Conservation (phyloP, 352 stramenopile genomes). For the Phytophthora nicotianae region DNA sequence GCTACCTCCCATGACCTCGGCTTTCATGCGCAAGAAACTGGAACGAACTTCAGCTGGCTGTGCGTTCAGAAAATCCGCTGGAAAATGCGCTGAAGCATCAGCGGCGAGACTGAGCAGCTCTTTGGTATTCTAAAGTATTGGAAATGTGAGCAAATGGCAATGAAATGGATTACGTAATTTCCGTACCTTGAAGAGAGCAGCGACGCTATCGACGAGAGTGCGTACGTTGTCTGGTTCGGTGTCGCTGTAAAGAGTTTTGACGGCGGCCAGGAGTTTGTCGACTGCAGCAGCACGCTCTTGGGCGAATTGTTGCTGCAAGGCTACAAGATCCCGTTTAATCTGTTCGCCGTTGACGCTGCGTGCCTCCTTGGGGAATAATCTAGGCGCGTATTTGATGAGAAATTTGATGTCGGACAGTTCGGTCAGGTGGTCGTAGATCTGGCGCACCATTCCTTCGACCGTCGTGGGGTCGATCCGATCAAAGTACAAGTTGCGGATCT, state of each 20-base stretch:
- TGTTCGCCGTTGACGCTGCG: constrained; percentile 67
- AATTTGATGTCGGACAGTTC: constrained; percentile 85
- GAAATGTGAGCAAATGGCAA: constrained; percentile 10
- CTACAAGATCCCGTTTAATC: constrained; percentile 57
- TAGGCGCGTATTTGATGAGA: constrained; percentile 69
- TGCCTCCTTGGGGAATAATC: constrained; percentile 71
- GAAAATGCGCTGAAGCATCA: constrained; percentile 77
- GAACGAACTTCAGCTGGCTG: constrained; percentile 59
- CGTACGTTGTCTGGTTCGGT: constrained; percentile 73
- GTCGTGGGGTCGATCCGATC: constrained; percentile 81
- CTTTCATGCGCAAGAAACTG: constrained; percentile 65
- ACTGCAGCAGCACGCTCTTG: constrained; percentile 63
- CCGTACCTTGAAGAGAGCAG: constrained; percentile 73
- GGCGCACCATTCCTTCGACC: constrained; percentile 82
- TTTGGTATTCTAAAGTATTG: constrained; percentile 59
- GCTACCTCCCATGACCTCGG: constrained; percentile 42
- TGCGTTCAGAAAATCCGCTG: constrained; percentile 79
- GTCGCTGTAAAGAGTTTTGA: constrained; percentile 80
- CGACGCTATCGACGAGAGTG: constrained; percentile 57
- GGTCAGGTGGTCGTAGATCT: constrained; percentile 80
- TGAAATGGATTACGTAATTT: background rate
- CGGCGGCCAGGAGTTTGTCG: constrained; percentile 65
- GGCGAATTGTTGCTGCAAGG: constrained; percentile 73
- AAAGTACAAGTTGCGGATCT: constrained; percentile 91
- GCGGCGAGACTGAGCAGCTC: constrained; percentile 87